phyloP scores from a whole-genome alignment of 2,329 filamentous ascomycete genomes.

The Pyrenochaeta sp. region DNA sequence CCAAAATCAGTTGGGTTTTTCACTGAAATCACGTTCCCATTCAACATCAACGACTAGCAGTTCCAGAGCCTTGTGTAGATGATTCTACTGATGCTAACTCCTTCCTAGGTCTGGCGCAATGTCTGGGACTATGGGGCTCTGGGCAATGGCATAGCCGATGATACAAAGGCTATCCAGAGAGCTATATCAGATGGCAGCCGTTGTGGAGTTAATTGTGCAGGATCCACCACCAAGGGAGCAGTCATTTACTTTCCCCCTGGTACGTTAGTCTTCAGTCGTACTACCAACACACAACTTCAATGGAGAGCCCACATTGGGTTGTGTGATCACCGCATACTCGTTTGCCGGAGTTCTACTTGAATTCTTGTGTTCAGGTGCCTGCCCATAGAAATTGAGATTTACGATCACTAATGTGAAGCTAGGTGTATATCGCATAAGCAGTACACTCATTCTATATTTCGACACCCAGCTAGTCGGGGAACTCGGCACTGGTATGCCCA shows the following conservation, averaged over 20 bases:
- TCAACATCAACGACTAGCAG: too few species aligned
- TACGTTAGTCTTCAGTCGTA: not conserved
- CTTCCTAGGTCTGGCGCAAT: not conserved
- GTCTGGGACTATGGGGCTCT: not conserved
- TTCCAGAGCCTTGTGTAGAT: too few species aligned
- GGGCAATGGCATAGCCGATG: not conserved
- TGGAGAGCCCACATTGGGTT: too few species aligned
- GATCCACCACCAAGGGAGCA: not conserved
- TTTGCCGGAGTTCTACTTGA: too few species aligned
- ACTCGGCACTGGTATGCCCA: not conserved
- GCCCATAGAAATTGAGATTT: too few species aligned
- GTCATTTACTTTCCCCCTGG: slow-evolving; percentile 1
- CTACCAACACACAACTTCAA: too few species aligned
- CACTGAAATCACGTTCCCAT: too few species aligned
- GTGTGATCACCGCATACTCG: too few species aligned
- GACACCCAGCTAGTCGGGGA: not conserved
- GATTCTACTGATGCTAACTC: too few species aligned
- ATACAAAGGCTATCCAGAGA: not conserved
- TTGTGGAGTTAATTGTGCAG: not conserved
- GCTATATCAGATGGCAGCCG: not conserved
- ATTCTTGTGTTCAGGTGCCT: too few species aligned
- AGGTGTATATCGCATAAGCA: not conserved
- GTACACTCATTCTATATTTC: not conserved
- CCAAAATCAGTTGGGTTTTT: too few species aligned
- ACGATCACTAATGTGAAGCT: too few species aligned